These are phyloP conservation scores for Acanthamoeba polyphaga DNA, from an alignment of 208 protist species.

Conservation along the genomic window DNA sequence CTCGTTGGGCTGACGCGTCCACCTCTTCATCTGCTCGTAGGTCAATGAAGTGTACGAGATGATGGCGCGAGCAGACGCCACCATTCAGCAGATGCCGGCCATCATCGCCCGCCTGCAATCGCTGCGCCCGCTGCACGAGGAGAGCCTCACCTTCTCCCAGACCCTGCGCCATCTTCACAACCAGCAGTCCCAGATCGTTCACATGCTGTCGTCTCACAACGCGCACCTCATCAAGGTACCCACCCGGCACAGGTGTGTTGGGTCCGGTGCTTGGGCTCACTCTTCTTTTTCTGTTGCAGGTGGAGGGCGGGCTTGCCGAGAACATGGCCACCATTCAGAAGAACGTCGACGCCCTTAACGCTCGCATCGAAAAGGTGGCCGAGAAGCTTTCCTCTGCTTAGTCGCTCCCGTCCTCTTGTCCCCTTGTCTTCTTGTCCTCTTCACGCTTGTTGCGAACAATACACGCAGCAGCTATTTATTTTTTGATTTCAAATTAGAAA, in stretches of 20 bases:
- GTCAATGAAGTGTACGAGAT: constrained; percentile 76
- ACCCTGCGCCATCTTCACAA: constrained; percentile 43
- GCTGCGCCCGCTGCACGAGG: constrained; percentile 63
- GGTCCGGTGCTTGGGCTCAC: not conserved
- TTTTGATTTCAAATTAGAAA: not conserved
- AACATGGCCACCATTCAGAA: constrained; percentile 74
- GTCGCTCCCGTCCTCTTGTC: not conserved
- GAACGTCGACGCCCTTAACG: constrained; percentile 69
- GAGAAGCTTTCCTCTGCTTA: not conserved
- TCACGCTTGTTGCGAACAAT: not conserved
- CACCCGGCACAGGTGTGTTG: too few relatives aligned
- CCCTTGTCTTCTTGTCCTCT: not conserved
- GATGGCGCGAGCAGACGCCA: constrained; percentile 70
- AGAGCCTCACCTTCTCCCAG: constrained; percentile 70
- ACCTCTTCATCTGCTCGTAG: not conserved
- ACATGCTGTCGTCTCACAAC: constrained; percentile 71
- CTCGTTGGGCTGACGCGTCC: not conserved
- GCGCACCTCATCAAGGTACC: constrained; percentile 39
- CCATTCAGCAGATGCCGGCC: constrained; percentile 58
- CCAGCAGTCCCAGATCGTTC: constrained; percentile 55
- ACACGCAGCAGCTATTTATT: not conserved
- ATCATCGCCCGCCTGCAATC: constrained; percentile 70
- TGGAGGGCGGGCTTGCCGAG: constrained; percentile 62
- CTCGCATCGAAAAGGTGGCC: constrained; percentile 35
- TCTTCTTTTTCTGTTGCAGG: constrained; percentile 42